Evolutionary conservation across 2,329 filamentous ascomycete genomes (phyloP).

Genomic region (Teratosphaeria viscida): DNA sequence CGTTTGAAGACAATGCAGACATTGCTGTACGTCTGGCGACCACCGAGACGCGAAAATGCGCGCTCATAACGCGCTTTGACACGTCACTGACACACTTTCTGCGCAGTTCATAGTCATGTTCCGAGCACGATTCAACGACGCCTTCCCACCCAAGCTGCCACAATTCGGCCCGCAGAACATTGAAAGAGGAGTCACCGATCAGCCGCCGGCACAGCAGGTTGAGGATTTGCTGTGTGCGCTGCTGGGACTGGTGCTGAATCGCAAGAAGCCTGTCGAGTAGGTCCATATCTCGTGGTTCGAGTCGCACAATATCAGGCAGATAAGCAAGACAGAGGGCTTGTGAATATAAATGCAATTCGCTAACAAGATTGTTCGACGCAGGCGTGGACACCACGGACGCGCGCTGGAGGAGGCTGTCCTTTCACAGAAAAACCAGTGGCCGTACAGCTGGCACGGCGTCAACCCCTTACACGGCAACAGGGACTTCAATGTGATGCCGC

Average conservation of each 20-base stretch:
- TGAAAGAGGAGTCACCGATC: slow-evolving; percentile 71
- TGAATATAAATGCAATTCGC: slow-evolving; percentile 5
- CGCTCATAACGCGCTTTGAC: slow-evolving; percentile 19
- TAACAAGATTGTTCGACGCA: slow-evolving; percentile 35
- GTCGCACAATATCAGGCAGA: slow-evolving; percentile 3
- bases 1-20: slow-evolving; percentile 79
- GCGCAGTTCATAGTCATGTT: slow-evolving; percentile 95
- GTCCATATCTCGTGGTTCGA: slow-evolving; percentile 29
- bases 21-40: slow-evolving; percentile 64
- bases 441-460: slow-evolving; percentile 66
- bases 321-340: background rate
- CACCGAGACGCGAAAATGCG: slow-evolving; percentile 15
- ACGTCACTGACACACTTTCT: slow-evolving; percentile 11
- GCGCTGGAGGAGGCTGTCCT: slow-evolving; percentile 88
- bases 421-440: slow-evolving; percentile 81
- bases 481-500: slow-evolving; percentile 72
- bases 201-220: slow-evolving; percentile 68
- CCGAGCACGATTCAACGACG: slow-evolving; percentile 81
- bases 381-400: slow-evolving; percentile 82
- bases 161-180: slow-evolving; percentile 94
- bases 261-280: slow-evolving; percentile 98
- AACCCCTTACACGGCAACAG: slow-evolving; percentile 73
- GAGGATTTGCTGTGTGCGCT: slow-evolving; percentile 85
- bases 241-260: slow-evolving; percentile 78
- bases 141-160: slow-evolving; percentile 74